Conservation (phyloP, 495 filamentous ascomycete species). For the Cercophora newfieldiana region DNA sequence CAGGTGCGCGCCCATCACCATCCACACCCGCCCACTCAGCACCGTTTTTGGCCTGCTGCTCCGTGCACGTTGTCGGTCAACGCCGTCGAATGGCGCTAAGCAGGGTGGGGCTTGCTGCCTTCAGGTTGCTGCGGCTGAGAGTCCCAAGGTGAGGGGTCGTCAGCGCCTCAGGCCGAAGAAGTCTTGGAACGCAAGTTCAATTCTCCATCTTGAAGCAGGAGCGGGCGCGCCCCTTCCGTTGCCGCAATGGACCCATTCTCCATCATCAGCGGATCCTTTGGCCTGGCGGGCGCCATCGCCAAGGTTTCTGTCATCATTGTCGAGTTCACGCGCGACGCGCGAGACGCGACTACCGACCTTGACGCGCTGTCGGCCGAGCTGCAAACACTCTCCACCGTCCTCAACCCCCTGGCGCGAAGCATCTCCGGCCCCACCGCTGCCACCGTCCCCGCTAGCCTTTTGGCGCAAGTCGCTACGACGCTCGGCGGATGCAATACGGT, state of each 20-base stretch:
- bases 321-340: slow-evolving; percentile 12
- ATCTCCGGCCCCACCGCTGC: background rate
- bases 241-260: slow-evolving; percentile 9
- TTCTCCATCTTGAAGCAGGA: too few relatives aligned
- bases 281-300: slow-evolving; percentile 9
- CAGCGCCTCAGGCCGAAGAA: too few relatives aligned
- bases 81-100: too few relatives aligned
- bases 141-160: background rate
- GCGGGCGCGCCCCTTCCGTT: background rate
- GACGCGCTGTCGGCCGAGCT: slow-evolving; percentile 7
- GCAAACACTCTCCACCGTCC: background rate
- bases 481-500: slow-evolving; percentile 3
- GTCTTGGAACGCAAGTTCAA: background rate
- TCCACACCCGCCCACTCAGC: slow-evolving; percentile 53
- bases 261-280: slow-evolving; percentile 1
- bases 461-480: background rate
- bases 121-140: background rate
- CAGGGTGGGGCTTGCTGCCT: too few relatives aligned
- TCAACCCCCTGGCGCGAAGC: background rate
- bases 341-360: slow-evolving; percentile 9
- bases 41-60: too few relatives aligned
- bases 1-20: slow-evolving; percentile 53
- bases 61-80: too few relatives aligned
- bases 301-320: slow-evolving; percentile 5
- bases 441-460: background rate